Evolutionary conservation across 1,284 basidiomycete species (phyloP).

Genomic region (Sporisorium sorghi): DNA sequence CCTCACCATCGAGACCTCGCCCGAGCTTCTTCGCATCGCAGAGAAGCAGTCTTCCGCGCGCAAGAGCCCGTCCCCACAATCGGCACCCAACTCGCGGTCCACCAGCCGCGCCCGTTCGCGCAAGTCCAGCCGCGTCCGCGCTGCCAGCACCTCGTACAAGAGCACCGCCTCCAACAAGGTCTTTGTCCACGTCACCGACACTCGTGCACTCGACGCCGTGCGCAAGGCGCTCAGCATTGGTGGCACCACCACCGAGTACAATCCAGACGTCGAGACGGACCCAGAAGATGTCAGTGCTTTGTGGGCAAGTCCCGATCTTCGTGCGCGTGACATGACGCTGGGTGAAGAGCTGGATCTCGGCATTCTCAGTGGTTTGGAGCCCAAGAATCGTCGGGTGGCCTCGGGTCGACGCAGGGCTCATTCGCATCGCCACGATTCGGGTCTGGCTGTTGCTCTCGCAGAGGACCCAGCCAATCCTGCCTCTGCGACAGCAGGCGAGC

Average conservation of each 20-base stretch:
- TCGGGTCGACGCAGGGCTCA: constrained; percentile 19
- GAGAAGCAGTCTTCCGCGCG: constrained; percentile 16
- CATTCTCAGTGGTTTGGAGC: constrained; percentile 5
- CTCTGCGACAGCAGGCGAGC: background rate
- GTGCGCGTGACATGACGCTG: constrained; percentile 11
- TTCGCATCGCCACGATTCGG: constrained; percentile 28
- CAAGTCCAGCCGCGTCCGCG: constrained; percentile 31
- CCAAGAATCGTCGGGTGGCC: constrained; percentile 15
- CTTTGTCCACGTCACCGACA: constrained; percentile 58
- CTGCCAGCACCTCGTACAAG: constrained; percentile 28
- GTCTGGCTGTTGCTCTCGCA: constrained; percentile 10
- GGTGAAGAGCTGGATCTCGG: constrained; percentile 22
- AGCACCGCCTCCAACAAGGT: constrained; percentile 45
- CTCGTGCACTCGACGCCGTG: constrained; percentile 55
- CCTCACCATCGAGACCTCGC: constrained; percentile 49
- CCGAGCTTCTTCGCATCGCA: constrained; percentile 39
- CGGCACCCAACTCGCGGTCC: constrained; percentile 38
- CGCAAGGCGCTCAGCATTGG: constrained; percentile 62
- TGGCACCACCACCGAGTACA: constrained; percentile 55
- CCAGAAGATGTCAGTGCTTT: constrained; percentile 23
- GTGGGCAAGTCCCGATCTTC: constrained; percentile 38
- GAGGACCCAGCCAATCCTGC: constrained; percentile 12
- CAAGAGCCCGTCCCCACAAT: constrained; percentile 20
- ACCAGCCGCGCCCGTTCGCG: constrained; percentile 49
- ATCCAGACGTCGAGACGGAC: constrained; percentile 40